Base-by-base conservation (phyloP, 345 rosid species). In the Acer campestre region DNA sequence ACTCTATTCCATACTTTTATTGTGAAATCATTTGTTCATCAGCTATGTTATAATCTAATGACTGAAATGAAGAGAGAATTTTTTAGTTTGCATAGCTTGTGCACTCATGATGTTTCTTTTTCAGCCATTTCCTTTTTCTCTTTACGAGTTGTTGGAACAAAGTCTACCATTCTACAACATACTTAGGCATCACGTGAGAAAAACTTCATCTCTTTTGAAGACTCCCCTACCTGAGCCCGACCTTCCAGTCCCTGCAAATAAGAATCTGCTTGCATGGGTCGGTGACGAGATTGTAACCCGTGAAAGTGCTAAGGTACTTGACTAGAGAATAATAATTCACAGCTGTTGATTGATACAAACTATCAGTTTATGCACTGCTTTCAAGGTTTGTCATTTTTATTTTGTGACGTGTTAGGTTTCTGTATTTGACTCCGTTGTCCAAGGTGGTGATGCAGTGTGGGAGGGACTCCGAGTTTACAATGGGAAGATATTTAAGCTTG, bases 391-490 rank as follows among this genome's bases (percentile, higher is more conserved):
- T 84, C 56, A 64, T 74, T 70, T 20, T 71, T 73, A 67, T 7
- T 71, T 56, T 48, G 53, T 46, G 22, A 56, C 68, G 25, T 70
- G 44, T 70, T 75, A 95, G 98, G 98, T 93, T 86, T 91, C 97
- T 61, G 95, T 92, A 17, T 93, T 95, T 82, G 97, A 95, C 83
- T 95, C 98, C 49, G 83, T 92, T 74, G 94, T 95, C 72, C 97
- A 93, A 93, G 98, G 98, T 13, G 97, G 98, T 79, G 95, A 93
- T 78, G 93, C 89, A 18, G 98, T 88, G 65, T 95, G 98, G 98
- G 98, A 95, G 88, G 98, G 98, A 67, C 95, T 95, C 73, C 79
- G 97, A 69, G 74, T 93, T 75, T 92, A 93, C 77, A 82, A 75
- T 44, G 87, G 95, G 79, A 93, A 87, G 83, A 64, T 93, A 67